Base-by-base conservation (phyloP, 139 green algal species). In the Chlamydomonas schloesseri region DNA sequence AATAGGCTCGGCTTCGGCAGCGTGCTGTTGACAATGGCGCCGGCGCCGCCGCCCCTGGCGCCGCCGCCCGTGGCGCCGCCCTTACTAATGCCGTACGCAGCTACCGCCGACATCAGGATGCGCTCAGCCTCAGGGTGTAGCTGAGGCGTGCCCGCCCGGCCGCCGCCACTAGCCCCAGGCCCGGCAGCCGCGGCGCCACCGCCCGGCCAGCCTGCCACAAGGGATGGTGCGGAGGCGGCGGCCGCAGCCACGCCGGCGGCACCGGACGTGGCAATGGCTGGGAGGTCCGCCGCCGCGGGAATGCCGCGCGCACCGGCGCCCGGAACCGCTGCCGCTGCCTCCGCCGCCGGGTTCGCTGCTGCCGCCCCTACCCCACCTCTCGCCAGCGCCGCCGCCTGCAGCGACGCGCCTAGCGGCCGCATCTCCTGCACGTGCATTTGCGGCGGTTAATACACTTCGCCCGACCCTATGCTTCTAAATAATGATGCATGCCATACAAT, bases 1-100 rank as follows among this genome's bases (percentile, higher is more conserved):
- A 87, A 89, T 34, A 91, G 64, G 65, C 74, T 81, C 28, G 83
- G 82, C 79, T 89, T 91, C 28, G 88, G 88, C 50, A 87, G 71
- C 75, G 79, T 47, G 67, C 47, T 53, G 67, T 65, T 31, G 31
- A 17, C 46, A 36, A 36, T 60, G n/a, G 17, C 8, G 29, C 50
- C 77, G 53, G n/a, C 80, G 50, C 50, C 80, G 33, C 58, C 80
- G 79, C 79, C 31, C 62, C 79, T 8, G 58, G 11, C 11, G 69
- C 34, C 21, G n/a, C 33, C 78, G 55, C 20, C 55, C 53, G 26
- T 47, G 50, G 65, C 50, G 65, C 67, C 31, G 42, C 64, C 78
- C 57, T 60, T 67, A 34, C 13, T 36, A 0, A 84, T 65, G 28
- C 78, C 78, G 20, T 65, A 65, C 24, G 78, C 78, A 13, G 78